Conservation (phyloP, 768 basidiomycete species). For the Trametes cingulata region DNA sequence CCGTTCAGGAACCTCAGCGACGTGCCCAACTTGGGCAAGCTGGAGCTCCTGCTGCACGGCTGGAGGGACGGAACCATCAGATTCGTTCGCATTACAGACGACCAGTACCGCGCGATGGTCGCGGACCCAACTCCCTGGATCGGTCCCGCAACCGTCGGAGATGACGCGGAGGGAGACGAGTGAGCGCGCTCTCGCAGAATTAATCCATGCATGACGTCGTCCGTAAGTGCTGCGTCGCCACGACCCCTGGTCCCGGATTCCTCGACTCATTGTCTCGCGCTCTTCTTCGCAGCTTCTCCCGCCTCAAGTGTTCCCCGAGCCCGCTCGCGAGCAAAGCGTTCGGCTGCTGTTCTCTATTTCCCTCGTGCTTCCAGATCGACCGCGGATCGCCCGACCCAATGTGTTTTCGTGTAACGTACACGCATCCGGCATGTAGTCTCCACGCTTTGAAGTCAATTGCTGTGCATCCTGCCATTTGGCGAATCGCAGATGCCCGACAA, state of each 20-base stretch:
- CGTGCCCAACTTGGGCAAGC: constrained; percentile 31
- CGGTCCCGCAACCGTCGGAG: neutral
- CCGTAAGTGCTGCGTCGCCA: neutral
- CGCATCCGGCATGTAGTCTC: constrained; percentile 21
- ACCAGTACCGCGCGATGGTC: constrained; percentile 19
- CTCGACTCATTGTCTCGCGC: neutral
- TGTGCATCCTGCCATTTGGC: constrained; percentile 1
- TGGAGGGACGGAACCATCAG: constrained; percentile 29
- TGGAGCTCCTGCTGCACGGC: constrained; percentile 29
- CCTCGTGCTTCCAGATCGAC: constrained; percentile 11
- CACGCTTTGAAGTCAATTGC: constrained; percentile 7
- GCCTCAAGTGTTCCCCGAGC: neutral
- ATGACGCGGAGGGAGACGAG: neutral
- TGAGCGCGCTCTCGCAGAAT: neutral
- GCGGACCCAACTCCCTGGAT: constrained; percentile 19
- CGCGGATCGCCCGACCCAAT: constrained; percentile 1
- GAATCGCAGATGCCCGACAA: constrained; percentile 13
- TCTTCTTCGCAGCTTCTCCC: constrained; percentile 8
- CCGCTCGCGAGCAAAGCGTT: constrained; percentile 1
- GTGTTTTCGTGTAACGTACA: constrained; percentile 2
- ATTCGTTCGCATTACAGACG: constrained; percentile 27
- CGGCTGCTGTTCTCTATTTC: constrained; percentile 8
- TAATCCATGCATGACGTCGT: too few species aligned
- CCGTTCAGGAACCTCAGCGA: constrained; percentile 34
- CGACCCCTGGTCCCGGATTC: neutral